phyloP scores from a whole-genome alignment of 2,329 filamentous ascomycete species.

The Microcera coccophila region DNA sequence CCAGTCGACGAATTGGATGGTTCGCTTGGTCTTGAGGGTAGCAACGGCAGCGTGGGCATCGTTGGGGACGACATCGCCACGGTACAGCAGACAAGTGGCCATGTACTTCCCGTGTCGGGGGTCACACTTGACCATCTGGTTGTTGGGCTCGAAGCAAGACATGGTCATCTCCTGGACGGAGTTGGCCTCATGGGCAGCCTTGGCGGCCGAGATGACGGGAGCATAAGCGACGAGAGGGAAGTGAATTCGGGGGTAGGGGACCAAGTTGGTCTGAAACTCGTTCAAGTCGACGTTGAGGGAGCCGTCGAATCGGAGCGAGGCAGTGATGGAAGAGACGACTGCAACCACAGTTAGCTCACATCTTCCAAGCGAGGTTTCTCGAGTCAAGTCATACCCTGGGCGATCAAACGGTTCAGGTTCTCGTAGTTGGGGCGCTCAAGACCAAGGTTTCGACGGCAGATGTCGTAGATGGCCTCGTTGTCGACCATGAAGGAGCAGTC shows the following conservation, averaged over 20 bases:
- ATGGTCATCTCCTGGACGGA: constrained; percentile 97
- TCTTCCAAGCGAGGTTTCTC: not conserved
- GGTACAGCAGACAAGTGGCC: constrained; percentile 97
- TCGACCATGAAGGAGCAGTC: constrained; percentile 99
- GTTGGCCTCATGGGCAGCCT: constrained; percentile 97
- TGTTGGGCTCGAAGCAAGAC: constrained; percentile 99
- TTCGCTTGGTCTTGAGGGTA: constrained; percentile 97
- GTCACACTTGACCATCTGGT: constrained; percentile 99
- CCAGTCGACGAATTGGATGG: constrained; percentile 99
- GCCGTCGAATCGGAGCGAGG: constrained; percentile 95
- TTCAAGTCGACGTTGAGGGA: constrained; percentile 99
- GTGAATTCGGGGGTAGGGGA: constrained; percentile 97
- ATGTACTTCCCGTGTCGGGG: constrained; percentile 99
- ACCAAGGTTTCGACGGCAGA: constrained; percentile 95
- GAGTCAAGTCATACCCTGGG: constrained; percentile 63
- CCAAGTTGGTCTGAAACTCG: constrained; percentile 99
- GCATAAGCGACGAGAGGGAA: constrained; percentile 97
- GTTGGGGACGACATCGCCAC: constrained; percentile 95
- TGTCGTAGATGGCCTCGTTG: constrained; percentile 99
- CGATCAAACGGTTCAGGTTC: constrained; percentile 98
- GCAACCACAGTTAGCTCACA: constrained; percentile 20
- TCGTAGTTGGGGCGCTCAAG: constrained; percentile 97
- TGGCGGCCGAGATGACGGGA: constrained; percentile 88
- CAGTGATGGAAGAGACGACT: constrained; percentile 98
- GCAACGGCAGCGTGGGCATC: constrained; percentile 90